Evolutionary conservation across 768 basidiomycete species (phyloP).

Genomic region (Boletus reticuloceps): DNA sequence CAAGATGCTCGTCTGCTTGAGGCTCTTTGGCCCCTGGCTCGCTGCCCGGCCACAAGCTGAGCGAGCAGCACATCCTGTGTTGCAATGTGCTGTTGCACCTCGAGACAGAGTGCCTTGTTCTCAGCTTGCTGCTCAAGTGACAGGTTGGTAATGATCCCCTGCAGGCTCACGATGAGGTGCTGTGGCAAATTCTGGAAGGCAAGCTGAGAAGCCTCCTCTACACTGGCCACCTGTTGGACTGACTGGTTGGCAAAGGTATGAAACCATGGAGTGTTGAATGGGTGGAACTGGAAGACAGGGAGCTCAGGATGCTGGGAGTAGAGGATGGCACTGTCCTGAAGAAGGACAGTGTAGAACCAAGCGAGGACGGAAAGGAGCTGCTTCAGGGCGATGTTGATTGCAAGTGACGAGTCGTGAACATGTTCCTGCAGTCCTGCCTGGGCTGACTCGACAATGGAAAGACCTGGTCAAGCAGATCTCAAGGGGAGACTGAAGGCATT

Average conservation of each 20-base stretch:
- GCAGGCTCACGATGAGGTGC: neutral
- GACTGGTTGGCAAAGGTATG: neutral
- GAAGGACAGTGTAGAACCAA: conserved; percentile 26
- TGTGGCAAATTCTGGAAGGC: conserved; percentile 25
- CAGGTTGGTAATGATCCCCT: too few species aligned
- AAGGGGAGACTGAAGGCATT: conserved; percentile 13
- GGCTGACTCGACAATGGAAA: conserved; percentile 6
- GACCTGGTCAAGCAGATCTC: conserved; percentile 3
- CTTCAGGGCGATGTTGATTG: conserved; percentile 20
- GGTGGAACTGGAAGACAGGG: conserved; percentile 23
- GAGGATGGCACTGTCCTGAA: conserved; percentile 37
- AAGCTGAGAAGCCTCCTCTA: conserved; percentile 9
- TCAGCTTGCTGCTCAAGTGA: neutral
- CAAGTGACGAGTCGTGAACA: neutral
- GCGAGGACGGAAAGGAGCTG: conserved; percentile 27
- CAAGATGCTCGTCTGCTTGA: neutral
- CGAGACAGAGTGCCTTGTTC: neutral
- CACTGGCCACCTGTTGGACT: conserved; percentile 9
- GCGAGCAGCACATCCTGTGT: neutral
- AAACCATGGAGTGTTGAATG: conserved; percentile 21
- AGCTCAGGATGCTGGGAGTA: conserved; percentile 17
- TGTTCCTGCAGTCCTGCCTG: neutral
- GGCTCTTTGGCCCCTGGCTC: neutral
- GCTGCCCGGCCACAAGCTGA: neutral
- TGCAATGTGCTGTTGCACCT: neutral